phyloP scores from a whole-genome alignment of 306 rosid species.

The Castanea crenata region DNA sequence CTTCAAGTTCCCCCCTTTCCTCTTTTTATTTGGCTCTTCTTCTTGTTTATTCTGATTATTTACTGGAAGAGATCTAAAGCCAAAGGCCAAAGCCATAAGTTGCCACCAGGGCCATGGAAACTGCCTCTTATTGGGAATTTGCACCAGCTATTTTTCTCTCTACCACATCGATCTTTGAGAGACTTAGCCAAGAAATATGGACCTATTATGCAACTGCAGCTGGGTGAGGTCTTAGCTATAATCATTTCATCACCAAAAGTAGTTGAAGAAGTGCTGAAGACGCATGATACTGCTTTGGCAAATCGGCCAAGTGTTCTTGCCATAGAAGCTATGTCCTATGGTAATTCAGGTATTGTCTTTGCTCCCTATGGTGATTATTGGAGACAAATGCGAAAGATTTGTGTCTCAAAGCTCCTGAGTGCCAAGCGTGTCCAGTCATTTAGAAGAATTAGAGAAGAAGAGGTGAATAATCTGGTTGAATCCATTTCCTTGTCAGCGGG shows the following conservation, averaged over 20 bases:
- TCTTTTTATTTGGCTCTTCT: neutral
- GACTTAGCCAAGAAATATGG: constrained; percentile 6
- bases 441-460: constrained; percentile 19
- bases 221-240: neutral
- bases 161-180: neutral
- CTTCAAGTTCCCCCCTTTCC: neutral
- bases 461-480: constrained; percentile 5
- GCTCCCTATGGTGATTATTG: constrained; percentile 23
- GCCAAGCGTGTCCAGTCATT: constrained; percentile 14
- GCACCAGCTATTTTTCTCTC: constrained; percentile 12
- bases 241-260: constrained; percentile 13
- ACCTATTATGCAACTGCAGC: constrained; percentile 3
- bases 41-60: neutral
- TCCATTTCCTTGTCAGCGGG: constrained; percentile 1
- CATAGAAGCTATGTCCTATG: neutral
- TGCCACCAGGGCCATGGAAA: constrained; percentile 17
- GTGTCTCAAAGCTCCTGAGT: neutral
- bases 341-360: neutral
- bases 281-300: neutral
- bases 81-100: neutral
- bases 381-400: constrained; percentile 10
- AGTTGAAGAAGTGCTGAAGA: constrained; percentile 9
- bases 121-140: constrained; percentile 17
- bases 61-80: neutral
- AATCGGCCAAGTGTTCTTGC: neutral